A percentile compares a stretch with the other conserved stretches of the same genome.
Evolutionary conservation across 768 basidiomycete species (phyloP).

Genomic region (Cystoderma amianthinum): DNA sequence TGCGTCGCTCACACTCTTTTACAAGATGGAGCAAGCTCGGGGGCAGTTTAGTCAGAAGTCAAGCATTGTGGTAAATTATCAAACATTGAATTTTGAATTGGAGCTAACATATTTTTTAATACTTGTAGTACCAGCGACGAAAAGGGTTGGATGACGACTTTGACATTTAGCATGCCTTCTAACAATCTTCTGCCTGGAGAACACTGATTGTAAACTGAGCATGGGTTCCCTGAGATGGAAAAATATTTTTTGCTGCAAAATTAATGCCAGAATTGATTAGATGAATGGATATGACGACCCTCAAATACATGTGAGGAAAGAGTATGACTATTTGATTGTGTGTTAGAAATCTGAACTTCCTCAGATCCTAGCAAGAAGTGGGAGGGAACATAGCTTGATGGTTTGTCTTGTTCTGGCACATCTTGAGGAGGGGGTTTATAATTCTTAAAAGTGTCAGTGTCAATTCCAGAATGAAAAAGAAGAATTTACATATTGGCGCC

Average conservation of each 20-base stretch:
- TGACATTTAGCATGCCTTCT: slow-evolving; percentile 30
- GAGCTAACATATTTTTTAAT: slow-evolving; percentile 1
- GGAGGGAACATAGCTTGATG: too few relatives aligned
- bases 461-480: neutral
- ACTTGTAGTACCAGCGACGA: slow-evolving; percentile 51
- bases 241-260: neutral
- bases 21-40: slow-evolving; percentile 49
- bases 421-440: slow-evolving; percentile 46
- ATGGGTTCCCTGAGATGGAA: too few relatives aligned
- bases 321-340: neutral
- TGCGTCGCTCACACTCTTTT: slow-evolving; percentile 8
- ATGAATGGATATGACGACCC: neutral
- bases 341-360: too few relatives aligned
- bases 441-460: slow-evolving; percentile 24
- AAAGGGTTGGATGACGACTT: slow-evolving; percentile 64
- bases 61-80: slow-evolving; percentile 46
- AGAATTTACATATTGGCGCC: slow-evolving; percentile 58
- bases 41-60: slow-evolving; percentile 46
- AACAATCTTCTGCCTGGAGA: neutral
- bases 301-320: too few relatives aligned
- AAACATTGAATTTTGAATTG: neutral
- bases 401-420: too few relatives aligned
- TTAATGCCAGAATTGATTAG: neutral
- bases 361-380: too few relatives aligned
- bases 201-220: too few relatives aligned